Evolutionary conservation across 768 basidiomycete genomes (phyloP).

Genomic region (Kwoniella botswanensis): DNA sequence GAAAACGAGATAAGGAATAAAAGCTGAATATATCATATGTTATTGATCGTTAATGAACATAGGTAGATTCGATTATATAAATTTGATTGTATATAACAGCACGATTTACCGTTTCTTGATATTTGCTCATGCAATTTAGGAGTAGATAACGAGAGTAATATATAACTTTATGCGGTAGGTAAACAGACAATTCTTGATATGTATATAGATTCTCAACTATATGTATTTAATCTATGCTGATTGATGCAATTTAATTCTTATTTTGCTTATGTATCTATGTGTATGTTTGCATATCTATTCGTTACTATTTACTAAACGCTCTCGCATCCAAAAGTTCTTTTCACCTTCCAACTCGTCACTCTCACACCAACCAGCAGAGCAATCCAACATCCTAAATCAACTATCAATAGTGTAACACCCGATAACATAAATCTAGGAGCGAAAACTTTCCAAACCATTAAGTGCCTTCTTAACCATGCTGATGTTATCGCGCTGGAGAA

Average conservation of each 20-base stretch:
- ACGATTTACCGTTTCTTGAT: no score
- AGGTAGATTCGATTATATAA: no score
- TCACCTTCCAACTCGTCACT: slow-evolving; percentile 53
- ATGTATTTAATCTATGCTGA: slow-evolving; percentile 12
- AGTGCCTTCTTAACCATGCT: slow-evolving; percentile 76
- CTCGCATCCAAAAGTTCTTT: slow-evolving; percentile 54
- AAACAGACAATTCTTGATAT: no score
- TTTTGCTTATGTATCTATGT: slow-evolving; percentile 2
- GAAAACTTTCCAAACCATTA: slow-evolving; percentile 99
- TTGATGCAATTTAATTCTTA: slow-evolving; percentile 1
- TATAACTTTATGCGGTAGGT: no score
- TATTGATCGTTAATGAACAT: neutral
- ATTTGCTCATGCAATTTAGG: no score
- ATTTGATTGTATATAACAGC: no score
- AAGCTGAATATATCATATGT: no score
- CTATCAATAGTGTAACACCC: slow-evolving; percentile 68
- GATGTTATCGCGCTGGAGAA: slow-evolving; percentile 74
- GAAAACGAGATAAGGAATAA: neutral
- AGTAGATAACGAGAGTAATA: no score
- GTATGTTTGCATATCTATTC: neutral
- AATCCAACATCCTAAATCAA: slow-evolving; percentile 72
- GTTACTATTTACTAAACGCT: slow-evolving; percentile 30
- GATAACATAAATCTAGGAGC: slow-evolving; percentile 91
- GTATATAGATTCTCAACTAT: neutral
- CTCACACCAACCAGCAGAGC: slow-evolving; percentile 67